Evolutionary conservation across 2,329 filamentous ascomycete species (phyloP).

Genomic region (Chaetothyriales sp.): DNA sequence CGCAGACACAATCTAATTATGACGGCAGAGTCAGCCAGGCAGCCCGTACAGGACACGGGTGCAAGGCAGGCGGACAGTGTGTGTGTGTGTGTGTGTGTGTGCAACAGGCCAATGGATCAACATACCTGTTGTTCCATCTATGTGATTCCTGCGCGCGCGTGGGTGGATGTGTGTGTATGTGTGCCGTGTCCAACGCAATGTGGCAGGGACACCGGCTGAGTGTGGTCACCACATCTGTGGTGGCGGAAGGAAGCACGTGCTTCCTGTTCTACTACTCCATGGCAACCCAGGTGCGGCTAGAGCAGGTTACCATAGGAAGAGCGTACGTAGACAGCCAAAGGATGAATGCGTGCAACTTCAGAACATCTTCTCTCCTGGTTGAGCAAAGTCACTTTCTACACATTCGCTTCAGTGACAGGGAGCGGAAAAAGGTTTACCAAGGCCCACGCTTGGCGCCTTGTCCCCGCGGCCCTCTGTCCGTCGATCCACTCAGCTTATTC

Average conservation of each 20-base stretch:
- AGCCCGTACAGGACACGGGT: not conserved
- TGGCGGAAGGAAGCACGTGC: slow-evolving; percentile 19
- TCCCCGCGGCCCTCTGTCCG: too few relatives aligned
- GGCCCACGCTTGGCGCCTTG: not conserved
- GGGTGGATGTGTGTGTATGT: too few relatives aligned
- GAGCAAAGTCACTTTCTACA: not conserved
- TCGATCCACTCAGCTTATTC: too few relatives aligned
- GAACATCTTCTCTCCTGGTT: not conserved
- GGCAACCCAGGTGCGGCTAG: not conserved
- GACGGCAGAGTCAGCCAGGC: not conserved
- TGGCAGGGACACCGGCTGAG: slow-evolving; percentile 17
- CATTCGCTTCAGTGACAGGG: not conserved
- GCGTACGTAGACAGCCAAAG: not conserved
- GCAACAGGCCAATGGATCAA: slow-evolving; percentile 21
- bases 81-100: too few relatives aligned
- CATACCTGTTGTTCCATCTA: slow-evolving; percentile 19
- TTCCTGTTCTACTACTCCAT: slow-evolving; percentile 17
- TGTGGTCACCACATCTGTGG: slow-evolving; percentile 18
- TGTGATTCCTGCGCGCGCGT: slow-evolving; percentile 18
- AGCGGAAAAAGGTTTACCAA: not conserved
- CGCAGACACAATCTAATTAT: slow-evolving; percentile 39
- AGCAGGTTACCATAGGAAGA: not conserved
- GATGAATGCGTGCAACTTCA: not conserved
- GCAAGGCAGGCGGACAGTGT: too few relatives aligned
- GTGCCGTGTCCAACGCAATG: slow-evolving; percentile 17